phyloP scores from a whole-genome alignment of 371 early-diverging fungal species.

The Apophysomyces trapeziformis region DNA sequence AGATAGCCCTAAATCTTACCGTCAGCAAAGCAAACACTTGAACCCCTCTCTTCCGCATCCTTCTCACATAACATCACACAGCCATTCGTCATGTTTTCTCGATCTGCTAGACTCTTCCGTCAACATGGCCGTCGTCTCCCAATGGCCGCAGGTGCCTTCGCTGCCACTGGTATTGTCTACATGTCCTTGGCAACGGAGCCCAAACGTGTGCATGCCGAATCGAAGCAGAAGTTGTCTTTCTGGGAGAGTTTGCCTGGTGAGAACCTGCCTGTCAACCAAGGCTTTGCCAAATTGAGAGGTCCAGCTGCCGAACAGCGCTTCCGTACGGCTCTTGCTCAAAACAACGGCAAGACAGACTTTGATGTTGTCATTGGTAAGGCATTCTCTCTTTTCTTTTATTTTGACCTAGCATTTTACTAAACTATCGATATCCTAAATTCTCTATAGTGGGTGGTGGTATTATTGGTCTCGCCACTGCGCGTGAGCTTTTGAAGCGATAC shows the following conservation, averaged over 20 bases:
- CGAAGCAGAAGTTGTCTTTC: conserved; percentile 39
- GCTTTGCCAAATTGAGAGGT: conserved; percentile 49
- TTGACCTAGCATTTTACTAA: neutral
- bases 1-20: neutral
- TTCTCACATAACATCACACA: neutral
- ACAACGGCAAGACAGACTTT: conserved; percentile 52
- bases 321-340: conserved; percentile 42
- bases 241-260: conserved; percentile 55
- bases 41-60: conserved; percentile 6
- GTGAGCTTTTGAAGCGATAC: conserved; percentile 51
- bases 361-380: conserved; percentile 52
- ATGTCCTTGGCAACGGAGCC: conserved; percentile 31
- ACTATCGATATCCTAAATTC: too few relatives aligned
- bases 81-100: conserved; percentile 30
- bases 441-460: conserved; percentile 29
- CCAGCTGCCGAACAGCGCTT: conserved; percentile 51
- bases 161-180: conserved; percentile 37
- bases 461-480: conserved; percentile 54
- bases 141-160: conserved; percentile 37
- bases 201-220: conserved; percentile 42
- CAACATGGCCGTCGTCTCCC: conserved; percentile 32
- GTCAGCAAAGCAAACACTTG: neutral
- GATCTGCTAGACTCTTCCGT: conserved; percentile 38
- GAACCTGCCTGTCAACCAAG: conserved; percentile 47
- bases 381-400: conserved; percentile 4